phyloP scores from a whole-genome alignment of 2,329 filamentous ascomycete genomes.

The Diaporthe longicolla region DNA sequence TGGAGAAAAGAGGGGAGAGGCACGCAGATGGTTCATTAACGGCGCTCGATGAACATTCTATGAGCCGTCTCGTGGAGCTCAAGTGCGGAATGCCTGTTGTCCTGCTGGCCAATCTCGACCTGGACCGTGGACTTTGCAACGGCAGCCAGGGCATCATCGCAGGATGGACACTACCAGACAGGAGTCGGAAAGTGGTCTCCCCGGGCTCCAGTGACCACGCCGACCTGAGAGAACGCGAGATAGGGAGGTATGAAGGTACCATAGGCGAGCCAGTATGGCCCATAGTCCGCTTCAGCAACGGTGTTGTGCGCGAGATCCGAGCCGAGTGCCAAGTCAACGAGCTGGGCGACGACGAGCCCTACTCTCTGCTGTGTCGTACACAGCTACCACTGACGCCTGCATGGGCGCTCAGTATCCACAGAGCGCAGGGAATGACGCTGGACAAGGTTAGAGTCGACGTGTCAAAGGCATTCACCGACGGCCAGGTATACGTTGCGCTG shows the following conservation, averaged over 20 bases:
- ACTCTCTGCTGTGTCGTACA: slow-evolving; percentile 65
- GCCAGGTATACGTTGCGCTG: slow-evolving; percentile 74
- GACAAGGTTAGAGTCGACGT: slow-evolving; percentile 71
- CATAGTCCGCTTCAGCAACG: slow-evolving; percentile 67
- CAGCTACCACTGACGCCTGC: slow-evolving; percentile 72
- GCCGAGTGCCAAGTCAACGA: slow-evolving; percentile 65
- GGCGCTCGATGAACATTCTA: slow-evolving; percentile 61
- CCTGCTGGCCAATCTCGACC: slow-evolving; percentile 64
- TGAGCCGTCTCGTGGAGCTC: slow-evolving; percentile 58
- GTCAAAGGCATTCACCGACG: slow-evolving; percentile 64
- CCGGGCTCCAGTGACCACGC: slow-evolving; percentile 53
- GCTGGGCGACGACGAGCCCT: slow-evolving; percentile 61
- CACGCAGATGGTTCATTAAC: slow-evolving; percentile 49
- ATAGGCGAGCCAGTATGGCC: slow-evolving; percentile 58
- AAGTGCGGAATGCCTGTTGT: slow-evolving; percentile 68
- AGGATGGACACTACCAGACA: slow-evolving; percentile 57
- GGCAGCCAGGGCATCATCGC: slow-evolving; percentile 62
- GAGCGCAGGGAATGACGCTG: slow-evolving; percentile 74
- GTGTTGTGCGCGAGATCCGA: slow-evolving; percentile 59
- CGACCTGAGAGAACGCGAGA: slow-evolving; percentile 51
- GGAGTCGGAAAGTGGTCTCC: slow-evolving; percentile 44
- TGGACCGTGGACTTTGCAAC: slow-evolving; percentile 58
- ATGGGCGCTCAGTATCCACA: slow-evolving; percentile 76
- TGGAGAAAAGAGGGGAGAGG: slow-evolving; percentile 46
- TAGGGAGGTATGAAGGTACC: slow-evolving; percentile 54